Evolutionary conservation across 805 yeast species (phyloP).

Genomic region (Kluyveromyces wickerhamii): DNA sequence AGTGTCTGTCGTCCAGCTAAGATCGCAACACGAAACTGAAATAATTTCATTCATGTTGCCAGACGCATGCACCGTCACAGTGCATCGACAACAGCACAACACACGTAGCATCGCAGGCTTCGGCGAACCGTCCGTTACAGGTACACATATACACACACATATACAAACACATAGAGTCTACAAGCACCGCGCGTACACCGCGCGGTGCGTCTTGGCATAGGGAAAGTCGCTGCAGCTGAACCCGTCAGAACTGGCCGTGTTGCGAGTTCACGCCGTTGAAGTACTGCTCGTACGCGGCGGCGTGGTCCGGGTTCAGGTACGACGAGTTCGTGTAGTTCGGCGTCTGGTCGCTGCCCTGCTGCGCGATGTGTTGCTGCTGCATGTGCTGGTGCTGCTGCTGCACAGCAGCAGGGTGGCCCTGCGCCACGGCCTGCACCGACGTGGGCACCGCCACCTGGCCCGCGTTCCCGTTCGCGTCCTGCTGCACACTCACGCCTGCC

Average conservation of each 20-base stretch:
- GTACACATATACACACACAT: too few relatives aligned
- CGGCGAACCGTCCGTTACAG: too few relatives aligned
- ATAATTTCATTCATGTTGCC: too few relatives aligned
- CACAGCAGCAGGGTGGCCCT: constrained; percentile 17
- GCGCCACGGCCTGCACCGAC: constrained; percentile 4
- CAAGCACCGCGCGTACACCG: too few relatives aligned
- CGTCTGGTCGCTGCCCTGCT: constrained; percentile 10
- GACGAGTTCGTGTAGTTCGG: constrained; percentile 14
- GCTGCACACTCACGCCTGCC: constrained; percentile 22
- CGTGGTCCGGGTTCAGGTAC: constrained; percentile 44
- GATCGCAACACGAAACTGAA: too few relatives aligned
- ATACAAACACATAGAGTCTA: too few relatives aligned
- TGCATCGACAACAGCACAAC: too few relatives aligned
- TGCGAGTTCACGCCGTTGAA: constrained; percentile 51
- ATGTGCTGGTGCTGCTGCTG: constrained; percentile 23
- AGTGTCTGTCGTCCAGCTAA: too few relatives aligned
- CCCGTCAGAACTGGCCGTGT: constrained; percentile 43
- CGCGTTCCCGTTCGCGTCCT: constrained; percentile 13
- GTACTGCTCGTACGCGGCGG: constrained; percentile 56
- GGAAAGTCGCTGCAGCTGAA: too few relatives aligned
- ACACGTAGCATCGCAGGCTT: too few relatives aligned
- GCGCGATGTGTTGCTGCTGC: constrained; percentile 19
- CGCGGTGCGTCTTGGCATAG: too few relatives aligned
- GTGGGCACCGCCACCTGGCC: constrained; percentile 4
- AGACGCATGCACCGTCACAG: too few relatives aligned